Conservation (phyloP, 352 stramenopile species). For the Thalassiosira livingstoniorum region DNA sequence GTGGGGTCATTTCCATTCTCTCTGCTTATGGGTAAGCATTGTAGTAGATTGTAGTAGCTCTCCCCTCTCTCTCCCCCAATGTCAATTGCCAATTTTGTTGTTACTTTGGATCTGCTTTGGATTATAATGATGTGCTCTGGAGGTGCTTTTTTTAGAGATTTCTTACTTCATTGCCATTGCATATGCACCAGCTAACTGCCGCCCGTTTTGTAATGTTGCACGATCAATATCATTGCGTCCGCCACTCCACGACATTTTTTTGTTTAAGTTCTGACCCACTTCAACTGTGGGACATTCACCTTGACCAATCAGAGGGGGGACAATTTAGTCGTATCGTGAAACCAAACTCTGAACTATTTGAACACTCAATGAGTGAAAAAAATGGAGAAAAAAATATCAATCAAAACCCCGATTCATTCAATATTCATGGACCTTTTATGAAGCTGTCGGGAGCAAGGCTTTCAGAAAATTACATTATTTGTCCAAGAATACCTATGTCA, state of each 20-base stretch:
- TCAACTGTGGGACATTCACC: conserved; percentile 95
- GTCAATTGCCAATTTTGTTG: no score
- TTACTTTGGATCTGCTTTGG: background rate
- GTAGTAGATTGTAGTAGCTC: background rate
- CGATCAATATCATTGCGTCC: background rate
- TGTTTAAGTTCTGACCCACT: conserved; percentile 90
- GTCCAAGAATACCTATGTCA: conserved; percentile 69
- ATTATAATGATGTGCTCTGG: background rate
- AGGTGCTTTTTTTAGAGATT: background rate
- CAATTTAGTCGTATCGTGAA: conserved; percentile 4
- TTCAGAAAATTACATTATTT: conserved; percentile 96
- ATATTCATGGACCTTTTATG: conserved; percentile 89
- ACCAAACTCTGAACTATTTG: conserved; percentile 88
- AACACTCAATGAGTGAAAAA: conserved; percentile 91
- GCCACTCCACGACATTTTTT: background rate
- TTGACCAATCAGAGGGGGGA: conserved; percentile 1
- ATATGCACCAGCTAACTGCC: background rate
- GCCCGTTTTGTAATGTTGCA: background rate
- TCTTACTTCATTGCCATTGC: background rate
- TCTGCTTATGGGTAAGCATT: conserved; percentile 90
- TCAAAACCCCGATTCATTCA: conserved; percentile 8
- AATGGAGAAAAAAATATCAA: conserved; percentile 95
- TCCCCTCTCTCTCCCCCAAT: conserved; percentile 3
- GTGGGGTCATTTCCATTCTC: conserved; percentile 95
- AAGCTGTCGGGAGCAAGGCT: conserved; percentile 97